Evolutionary conservation across 1,284 basidiomycete genomes (phyloP).

Genomic region (Puccinia triticina): DNA sequence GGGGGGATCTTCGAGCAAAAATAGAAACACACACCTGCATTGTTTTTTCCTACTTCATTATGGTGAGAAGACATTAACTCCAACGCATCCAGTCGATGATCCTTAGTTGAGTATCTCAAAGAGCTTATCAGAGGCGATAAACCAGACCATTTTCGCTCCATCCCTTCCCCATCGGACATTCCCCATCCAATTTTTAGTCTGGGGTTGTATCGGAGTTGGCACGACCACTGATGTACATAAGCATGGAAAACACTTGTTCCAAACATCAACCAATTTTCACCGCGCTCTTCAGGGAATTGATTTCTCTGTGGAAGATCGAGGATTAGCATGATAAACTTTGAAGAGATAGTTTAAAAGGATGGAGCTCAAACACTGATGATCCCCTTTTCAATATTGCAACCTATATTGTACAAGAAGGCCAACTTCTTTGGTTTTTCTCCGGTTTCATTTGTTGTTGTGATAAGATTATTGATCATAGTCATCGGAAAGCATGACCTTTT

Average conservation of each 20-base stretch:
- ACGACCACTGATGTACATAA: slow-evolving; percentile 46
- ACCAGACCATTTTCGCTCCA: background rate
- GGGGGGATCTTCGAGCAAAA: no score
- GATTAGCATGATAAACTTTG: no score
- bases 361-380: no score
- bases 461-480: background rate
- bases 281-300: background rate
- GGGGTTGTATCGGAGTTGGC: slow-evolving; percentile 16
- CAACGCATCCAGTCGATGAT: background rate
- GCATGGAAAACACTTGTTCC: slow-evolving; percentile 36
- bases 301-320: no score
- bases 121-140: slow-evolving; percentile 12
- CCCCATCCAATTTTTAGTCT: slow-evolving; percentile 15
- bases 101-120: slow-evolving; percentile 13
- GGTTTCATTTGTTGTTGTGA: background rate
- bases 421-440: background rate
- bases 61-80: no score
- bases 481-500: background rate
- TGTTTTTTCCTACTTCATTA: no score
- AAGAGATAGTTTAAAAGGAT: no score
- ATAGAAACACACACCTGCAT: no score
- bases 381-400: background rate
- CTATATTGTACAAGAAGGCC: no score
- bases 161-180: no score
- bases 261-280: slow-evolving; percentile 5